These are phyloP conservation scores for Didymella pinodella DNA, from an alignment of 2,329 filamentous ascomycete species.

Conservation along the genomic window DNA sequence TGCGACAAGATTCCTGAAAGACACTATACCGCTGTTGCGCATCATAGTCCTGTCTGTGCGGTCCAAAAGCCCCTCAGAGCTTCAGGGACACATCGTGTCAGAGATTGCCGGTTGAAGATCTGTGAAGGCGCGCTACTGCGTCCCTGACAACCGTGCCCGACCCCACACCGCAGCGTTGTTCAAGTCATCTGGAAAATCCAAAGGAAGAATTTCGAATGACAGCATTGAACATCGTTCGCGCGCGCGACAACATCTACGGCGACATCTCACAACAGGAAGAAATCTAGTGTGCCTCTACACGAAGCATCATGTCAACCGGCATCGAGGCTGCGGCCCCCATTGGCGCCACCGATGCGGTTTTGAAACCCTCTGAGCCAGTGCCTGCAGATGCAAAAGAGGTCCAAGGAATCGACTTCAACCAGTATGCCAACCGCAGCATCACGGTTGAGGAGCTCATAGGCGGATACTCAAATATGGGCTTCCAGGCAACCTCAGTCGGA, in stretches of 20 bases:
- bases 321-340: slow-evolving; percentile 49
- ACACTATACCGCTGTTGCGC: neutral
- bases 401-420: slow-evolving; percentile 90
- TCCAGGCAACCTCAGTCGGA: slow-evolving; percentile 80
- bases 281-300: slow-evolving; percentile 9
- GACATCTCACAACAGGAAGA: slow-evolving; percentile 2
- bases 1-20: neutral
- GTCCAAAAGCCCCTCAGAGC: neutral
- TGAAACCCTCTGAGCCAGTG: slow-evolving; percentile 83
- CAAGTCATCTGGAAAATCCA: slow-evolving; percentile 4
- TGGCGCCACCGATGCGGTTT: slow-evolving; percentile 75
- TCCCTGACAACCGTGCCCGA: slow-evolving; percentile 1
- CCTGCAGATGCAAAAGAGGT: slow-evolving; percentile 81
- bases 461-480: slow-evolving; percentile 86
- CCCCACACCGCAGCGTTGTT: neutral
- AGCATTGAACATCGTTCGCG: slow-evolving; percentile 1
- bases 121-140: slow-evolving; percentile 1
- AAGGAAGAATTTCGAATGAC: neutral
- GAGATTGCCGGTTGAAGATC: slow-evolving; percentile 2
- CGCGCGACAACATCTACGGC: slow-evolving; percentile 13
- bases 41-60: neutral
- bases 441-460: slow-evolving; percentile 85
- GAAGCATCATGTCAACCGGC: slow-evolving; percentile 32
- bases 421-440: slow-evolving; percentile 75
- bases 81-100: slow-evolving; percentile 2